These are phyloP conservation scores for Fragilaria crotonensis DNA, from an alignment of 108 stramenopile genomes.

Conservation along the genomic window DNA sequence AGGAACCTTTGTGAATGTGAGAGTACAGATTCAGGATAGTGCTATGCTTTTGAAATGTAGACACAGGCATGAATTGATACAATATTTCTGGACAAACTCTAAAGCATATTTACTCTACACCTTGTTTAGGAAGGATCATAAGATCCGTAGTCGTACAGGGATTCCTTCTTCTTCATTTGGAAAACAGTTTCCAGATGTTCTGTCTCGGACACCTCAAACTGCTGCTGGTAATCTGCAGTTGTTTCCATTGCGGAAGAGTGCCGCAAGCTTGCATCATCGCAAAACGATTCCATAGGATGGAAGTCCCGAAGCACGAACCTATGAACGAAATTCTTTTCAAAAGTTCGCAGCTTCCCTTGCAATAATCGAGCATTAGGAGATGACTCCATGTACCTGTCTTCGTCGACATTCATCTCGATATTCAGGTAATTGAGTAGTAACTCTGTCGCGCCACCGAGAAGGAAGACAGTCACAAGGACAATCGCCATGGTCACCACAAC, in stretches of 20 bases:
- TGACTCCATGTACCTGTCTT: constrained; percentile 44
- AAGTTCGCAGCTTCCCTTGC: background rate
- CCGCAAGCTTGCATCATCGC: background rate
- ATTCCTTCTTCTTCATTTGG: background rate
- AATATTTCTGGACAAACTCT: background rate
- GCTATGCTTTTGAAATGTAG: background rate
- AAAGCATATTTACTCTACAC: background rate
- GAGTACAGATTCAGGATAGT: background rate
- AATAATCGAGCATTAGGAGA: background rate
- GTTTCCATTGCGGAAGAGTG: background rate
- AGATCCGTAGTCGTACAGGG: background rate
- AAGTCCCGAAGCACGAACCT: background rate
- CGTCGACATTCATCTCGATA: constrained; percentile 42
- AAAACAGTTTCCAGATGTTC: background rate
- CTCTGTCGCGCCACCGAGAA: constrained; percentile 48
- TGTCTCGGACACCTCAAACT: background rate
- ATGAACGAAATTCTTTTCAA: background rate
- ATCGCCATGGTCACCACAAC: constrained; percentile 49
- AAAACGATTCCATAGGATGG: background rate
- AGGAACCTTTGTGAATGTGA: background rate
- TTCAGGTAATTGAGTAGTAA: constrained; percentile 23
- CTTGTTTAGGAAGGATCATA: background rate
- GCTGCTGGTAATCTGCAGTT: background rate
- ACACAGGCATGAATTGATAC: background rate
- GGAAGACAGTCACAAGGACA: constrained; percentile 42